phyloP scores from a whole-genome alignment of 352 stramenopile species.

The Plasmopara halstedii region DNA sequence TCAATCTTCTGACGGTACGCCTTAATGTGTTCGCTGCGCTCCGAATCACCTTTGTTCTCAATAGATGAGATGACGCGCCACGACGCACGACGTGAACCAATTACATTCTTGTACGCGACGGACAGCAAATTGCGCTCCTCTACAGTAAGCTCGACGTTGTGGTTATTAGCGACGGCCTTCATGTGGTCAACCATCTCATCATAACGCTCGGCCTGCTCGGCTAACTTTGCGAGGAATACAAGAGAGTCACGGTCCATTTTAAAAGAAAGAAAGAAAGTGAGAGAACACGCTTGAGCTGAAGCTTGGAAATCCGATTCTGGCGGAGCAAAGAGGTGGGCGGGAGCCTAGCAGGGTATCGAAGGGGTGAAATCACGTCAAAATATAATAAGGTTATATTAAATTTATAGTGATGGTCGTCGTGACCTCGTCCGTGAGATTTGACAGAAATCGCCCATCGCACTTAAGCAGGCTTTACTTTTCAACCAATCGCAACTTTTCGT shows the following conservation, averaged over 20 bases:
- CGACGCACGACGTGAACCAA: constrained; percentile 95
- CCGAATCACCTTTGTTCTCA: constrained; percentile 96
- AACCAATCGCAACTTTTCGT: constrained; percentile 14
- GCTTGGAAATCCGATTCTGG: constrained; percentile 60
- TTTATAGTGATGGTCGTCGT: constrained; percentile 12
- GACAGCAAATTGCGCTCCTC: constrained; percentile 98
- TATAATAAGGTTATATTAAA: constrained; percentile 1
- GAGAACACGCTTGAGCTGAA: constrained; percentile 22
- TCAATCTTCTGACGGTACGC: constrained; percentile 97
- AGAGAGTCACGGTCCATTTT: constrained; percentile 74
- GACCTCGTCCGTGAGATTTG: constrained; percentile 14
- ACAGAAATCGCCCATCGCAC: constrained; percentile 18
- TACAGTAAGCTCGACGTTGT: constrained; percentile 95
- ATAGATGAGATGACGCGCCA: constrained; percentile 99
- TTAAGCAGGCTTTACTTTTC: constrained; percentile 6
- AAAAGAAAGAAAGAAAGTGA: constrained; percentile 4
- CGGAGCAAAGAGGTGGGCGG: constrained; percentile 23
- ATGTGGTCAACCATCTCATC: constrained; percentile 96
- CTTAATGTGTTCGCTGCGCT: constrained; percentile 80
- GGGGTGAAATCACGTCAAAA: constrained; percentile 4
- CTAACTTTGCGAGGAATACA: constrained; percentile 78
- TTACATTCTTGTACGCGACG: constrained; percentile 96
- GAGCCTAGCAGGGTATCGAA: background rate
- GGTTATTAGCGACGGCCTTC: constrained; percentile 96
- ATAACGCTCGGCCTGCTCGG: constrained; percentile 79